A percentile compares a stretch with the other conserved stretches of the same genome.
phyloP scores from a whole-genome alignment of 1,139 yeast genomes.

The Yamadazyma atmosphaerica region DNA sequence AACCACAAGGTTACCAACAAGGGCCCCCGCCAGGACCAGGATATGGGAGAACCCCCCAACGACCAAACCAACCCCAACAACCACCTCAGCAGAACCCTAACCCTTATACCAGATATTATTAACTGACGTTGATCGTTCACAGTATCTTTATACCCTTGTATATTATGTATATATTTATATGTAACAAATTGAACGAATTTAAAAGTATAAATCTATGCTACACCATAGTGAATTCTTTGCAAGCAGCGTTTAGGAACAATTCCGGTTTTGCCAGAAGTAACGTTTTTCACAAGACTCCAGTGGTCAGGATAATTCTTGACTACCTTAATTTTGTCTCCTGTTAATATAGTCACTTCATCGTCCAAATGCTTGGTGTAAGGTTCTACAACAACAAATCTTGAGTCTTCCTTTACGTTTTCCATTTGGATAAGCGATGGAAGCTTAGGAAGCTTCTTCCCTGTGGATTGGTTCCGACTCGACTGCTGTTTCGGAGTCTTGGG shows the following conservation, averaged over 20 bases:
- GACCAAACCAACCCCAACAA: slow-evolving; percentile 10
- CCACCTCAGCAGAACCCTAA: slow-evolving; percentile 9
- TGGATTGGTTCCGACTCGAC: neutral
- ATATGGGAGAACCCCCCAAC: neutral
- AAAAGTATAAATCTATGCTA: no score
- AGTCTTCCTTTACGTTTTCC: slow-evolving; percentile 14
- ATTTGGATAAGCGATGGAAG: slow-evolving; percentile 19
- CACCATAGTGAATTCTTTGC: slow-evolving; percentile 3
- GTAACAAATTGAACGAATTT: neutral
- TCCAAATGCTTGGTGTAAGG: slow-evolving; percentile 27
- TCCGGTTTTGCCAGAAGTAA: slow-evolving; percentile 22
- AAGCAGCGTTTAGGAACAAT: slow-evolving; percentile 39
- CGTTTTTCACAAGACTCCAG: slow-evolving; percentile 35
- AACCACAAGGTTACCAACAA: slow-evolving; percentile 10
- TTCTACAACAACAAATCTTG: slow-evolving; percentile 23
- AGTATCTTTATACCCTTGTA: slow-evolving; percentile 1
- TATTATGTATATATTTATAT: slow-evolving; percentile 9
- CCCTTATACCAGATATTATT: slow-evolving; percentile 16
- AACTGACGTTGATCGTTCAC: no score
- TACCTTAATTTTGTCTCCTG: slow-evolving; percentile 33
- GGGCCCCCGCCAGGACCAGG: slow-evolving; percentile 3
- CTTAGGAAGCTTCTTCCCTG: slow-evolving; percentile 14
- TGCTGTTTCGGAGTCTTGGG: slow-evolving; percentile 2
- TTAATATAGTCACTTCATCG: slow-evolving; percentile 35
- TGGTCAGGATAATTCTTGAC: slow-evolving; percentile 36